phyloP scores from a whole-genome alignment of 2,329 filamentous ascomycete genomes.

The Chrysosporium queenslandicum region DNA sequence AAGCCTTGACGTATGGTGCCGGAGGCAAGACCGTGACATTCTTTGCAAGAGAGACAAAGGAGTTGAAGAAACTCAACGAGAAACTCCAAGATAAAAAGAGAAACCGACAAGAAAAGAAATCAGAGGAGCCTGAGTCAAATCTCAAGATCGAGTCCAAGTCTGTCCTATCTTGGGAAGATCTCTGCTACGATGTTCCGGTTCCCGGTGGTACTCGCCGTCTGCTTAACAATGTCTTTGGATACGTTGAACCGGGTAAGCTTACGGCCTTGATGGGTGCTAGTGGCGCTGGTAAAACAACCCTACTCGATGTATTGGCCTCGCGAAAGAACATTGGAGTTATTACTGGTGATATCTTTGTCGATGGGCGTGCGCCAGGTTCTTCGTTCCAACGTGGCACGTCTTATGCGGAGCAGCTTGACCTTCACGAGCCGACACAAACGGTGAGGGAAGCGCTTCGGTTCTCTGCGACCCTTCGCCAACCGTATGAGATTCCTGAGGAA shows the following conservation, averaged over 20 bases:
- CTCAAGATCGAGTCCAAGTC: conserved; percentile 33
- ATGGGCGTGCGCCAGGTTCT: conserved; percentile 58
- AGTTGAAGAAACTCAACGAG: conserved; percentile 31
- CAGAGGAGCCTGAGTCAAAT: conserved; percentile 40
- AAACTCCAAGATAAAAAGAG: conserved; percentile 34
- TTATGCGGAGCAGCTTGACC: conserved; percentile 72
- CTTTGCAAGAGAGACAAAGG: conserved; percentile 29
- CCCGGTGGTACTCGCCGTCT: conserved; percentile 68
- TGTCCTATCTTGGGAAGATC: conserved; percentile 75
- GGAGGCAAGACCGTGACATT: conserved; percentile 36
- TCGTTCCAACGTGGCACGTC: conserved; percentile 80
- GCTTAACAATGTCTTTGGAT: conserved; percentile 77
- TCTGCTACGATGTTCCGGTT: conserved; percentile 73
- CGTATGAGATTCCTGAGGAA: conserved; percentile 56
- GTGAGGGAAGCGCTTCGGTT: conserved; percentile 83
- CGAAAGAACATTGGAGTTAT: conserved; percentile 85
- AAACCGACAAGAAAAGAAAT: conserved; percentile 27
- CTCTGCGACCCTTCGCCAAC: conserved; percentile 75
- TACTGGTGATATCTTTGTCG: conserved; percentile 71
- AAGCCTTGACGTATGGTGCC: conserved; percentile 31
- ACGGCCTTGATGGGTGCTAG: conserved; percentile 86
- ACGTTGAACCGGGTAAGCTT: conserved; percentile 87
- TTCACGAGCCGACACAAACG: conserved; percentile 73
- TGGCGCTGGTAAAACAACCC: conserved; percentile 84
- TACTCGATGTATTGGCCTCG: conserved; percentile 75